phyloP scores from a whole-genome alignment of 257 asterid genomes.

The Solanum rostratum region DNA sequence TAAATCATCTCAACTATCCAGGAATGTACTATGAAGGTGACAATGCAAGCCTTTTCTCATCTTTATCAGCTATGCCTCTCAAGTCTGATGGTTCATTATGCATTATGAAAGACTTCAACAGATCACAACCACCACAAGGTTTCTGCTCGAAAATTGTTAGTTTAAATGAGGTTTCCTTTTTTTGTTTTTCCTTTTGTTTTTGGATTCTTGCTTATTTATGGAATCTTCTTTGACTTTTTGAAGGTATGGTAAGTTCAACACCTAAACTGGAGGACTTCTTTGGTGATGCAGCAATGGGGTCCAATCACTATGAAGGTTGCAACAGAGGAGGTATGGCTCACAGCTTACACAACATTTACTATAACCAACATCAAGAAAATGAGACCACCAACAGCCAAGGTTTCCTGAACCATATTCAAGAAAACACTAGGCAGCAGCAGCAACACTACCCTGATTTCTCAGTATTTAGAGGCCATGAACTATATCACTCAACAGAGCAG shows the following conservation, averaged over 20 bases:
- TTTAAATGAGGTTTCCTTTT: not conserved
- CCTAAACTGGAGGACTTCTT: conserved; percentile 88
- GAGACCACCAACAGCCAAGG: conserved; percentile 30
- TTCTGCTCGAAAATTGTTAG: not conserved
- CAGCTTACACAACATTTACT: conserved; percentile 72
- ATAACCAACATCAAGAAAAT: conserved; percentile 27
- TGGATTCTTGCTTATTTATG: not conserved
- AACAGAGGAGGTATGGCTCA: conserved; percentile 55
- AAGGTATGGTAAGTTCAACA: conserved; percentile 40
- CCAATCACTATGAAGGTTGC: conserved; percentile 46
- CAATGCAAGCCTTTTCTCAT: conserved; percentile 36
- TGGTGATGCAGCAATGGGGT: conserved; percentile 59
- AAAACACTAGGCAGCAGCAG: conserved; percentile 26
- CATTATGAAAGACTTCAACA: conserved; percentile 68
- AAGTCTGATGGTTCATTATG: conserved; percentile 90
- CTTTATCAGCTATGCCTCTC: conserved; percentile 71
- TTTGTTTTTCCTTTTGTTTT: not conserved
- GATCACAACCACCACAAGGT: conserved; percentile 71
- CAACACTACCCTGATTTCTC: conserved; percentile 40
- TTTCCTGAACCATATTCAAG: conserved; percentile 23
- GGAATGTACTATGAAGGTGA: conserved; percentile 49
- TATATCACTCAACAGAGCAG: conserved; percentile 24
- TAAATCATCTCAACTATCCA: conserved; percentile 18
- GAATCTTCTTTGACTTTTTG: conserved; percentile 1
- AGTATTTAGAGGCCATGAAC: conserved; percentile 26